Conservation (phyloP, 225 moss, liverwort and hornwort species). For the Thuidium tamariscinum region DNA sequence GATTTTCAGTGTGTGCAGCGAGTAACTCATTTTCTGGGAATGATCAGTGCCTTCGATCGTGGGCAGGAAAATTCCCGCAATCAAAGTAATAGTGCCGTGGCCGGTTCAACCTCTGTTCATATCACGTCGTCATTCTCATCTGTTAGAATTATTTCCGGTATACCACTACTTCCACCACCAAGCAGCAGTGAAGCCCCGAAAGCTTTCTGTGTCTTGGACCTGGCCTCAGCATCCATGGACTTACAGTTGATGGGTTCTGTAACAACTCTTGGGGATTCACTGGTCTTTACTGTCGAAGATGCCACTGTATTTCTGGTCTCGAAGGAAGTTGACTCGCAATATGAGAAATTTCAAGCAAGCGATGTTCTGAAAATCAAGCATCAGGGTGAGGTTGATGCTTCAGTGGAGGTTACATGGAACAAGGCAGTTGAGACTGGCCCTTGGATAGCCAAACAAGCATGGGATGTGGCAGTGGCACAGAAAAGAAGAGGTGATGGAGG, state of each 20-base stretch:
- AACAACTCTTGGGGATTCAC: slow-evolving; percentile 20
- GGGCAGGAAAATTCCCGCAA: slow-evolving; percentile 7
- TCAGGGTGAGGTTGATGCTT: slow-evolving; percentile 41
- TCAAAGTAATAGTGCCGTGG: neutral
- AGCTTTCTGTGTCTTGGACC: slow-evolving; percentile 39
- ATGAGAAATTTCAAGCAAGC: slow-evolving; percentile 19
- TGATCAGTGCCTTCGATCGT: slow-evolving; percentile 13
- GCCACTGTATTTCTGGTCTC: slow-evolving; percentile 27
- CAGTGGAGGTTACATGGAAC: slow-evolving; percentile 70
- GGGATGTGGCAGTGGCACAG: slow-evolving; percentile 81
- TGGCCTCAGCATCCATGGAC: slow-evolving; percentile 29
- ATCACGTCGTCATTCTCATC: slow-evolving; percentile 47
- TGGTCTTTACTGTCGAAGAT: slow-evolving; percentile 26
- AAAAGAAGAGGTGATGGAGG: slow-evolving; percentile 85
- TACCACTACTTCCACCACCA: neutral
- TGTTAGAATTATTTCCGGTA: slow-evolving; percentile 52
- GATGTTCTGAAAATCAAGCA: slow-evolving; percentile 29
- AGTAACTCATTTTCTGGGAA: slow-evolving; percentile 26
- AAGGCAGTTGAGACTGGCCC: slow-evolving; percentile 38
- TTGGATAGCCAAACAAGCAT: slow-evolving; percentile 73
- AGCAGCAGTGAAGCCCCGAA: neutral
- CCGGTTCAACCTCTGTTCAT: slow-evolving; percentile 24
- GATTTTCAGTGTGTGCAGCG: slow-evolving; percentile 68
- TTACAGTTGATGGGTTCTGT: slow-evolving; percentile 18
- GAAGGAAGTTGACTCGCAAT: slow-evolving; percentile 5